Evolutionary conservation across 2,329 filamentous ascomycete species (phyloP).

Genomic region (Emmonsiellopsis sp.): DNA sequence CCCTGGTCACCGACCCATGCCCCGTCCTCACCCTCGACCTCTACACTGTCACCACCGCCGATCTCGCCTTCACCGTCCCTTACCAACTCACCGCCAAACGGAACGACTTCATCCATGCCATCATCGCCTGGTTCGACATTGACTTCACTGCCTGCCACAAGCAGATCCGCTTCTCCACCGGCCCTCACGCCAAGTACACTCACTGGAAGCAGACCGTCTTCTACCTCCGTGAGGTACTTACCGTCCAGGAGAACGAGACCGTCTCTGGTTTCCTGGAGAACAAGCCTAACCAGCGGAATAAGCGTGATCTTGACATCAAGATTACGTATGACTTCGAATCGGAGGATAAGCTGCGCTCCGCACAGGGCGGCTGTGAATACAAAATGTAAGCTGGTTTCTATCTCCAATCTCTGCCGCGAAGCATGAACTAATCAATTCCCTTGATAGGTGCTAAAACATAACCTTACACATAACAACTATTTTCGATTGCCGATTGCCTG

Average conservation of each 20-base stretch:
- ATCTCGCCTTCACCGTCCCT: constrained; percentile 73
- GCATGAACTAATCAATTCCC: constrained; percentile 16
- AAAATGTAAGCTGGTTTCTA: constrained; percentile 46
- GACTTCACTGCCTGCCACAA: constrained; percentile 98
- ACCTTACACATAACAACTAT: too few relatives aligned
- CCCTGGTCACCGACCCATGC: constrained; percentile 85
- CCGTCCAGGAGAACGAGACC: constrained; percentile 77
- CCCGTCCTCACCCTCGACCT: constrained; percentile 81
- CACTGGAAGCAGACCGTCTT: constrained; percentile 99
- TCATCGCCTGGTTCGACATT: constrained; percentile 99
- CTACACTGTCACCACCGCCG: constrained; percentile 75
- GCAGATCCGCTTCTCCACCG: constrained; percentile 91
- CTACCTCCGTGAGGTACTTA: constrained; percentile 88
- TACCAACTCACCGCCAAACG: constrained; percentile 71
- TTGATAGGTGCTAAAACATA: constrained; percentile 22
- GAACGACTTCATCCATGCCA: constrained; percentile 89
- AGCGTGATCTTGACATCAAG: constrained; percentile 85
- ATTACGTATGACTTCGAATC: constrained; percentile 76
- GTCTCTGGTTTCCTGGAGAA: constrained; percentile 67
- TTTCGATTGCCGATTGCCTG: too few relatives aligned
- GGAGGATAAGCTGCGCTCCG: constrained; percentile 59
- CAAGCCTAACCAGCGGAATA: constrained; percentile 88
- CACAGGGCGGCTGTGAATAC: constrained; percentile 66
- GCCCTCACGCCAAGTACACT: constrained; percentile 96
- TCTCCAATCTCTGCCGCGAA: neutral